phyloP scores from a whole-genome alignment of 2,329 filamentous ascomycete species.

The Coniosporium uncinatum region DNA sequence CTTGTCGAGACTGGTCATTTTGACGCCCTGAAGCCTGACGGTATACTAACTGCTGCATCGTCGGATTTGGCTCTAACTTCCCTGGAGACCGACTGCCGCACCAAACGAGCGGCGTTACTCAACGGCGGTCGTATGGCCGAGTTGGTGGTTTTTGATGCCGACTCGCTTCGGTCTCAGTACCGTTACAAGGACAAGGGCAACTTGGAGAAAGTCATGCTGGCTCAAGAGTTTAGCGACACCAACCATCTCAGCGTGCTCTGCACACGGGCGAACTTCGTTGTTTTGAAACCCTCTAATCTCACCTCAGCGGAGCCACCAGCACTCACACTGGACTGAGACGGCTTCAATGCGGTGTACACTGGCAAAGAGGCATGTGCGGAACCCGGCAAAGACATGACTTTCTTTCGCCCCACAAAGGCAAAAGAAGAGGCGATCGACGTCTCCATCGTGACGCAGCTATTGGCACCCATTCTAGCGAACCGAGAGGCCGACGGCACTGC shows the following conservation, averaged over 20 bases:
- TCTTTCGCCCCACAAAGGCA: constrained; percentile 22
- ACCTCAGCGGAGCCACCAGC: constrained; percentile 19
- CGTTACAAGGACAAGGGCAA: no score
- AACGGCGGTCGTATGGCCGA: constrained; percentile 14
- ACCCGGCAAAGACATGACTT: constrained; percentile 22
- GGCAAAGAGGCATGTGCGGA: constrained; percentile 21
- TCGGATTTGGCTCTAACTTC: constrained; percentile 11
- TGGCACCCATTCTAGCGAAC: constrained; percentile 21
- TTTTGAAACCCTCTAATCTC: constrained; percentile 18
- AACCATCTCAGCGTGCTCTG: constrained; percentile 21
- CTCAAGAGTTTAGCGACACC: constrained; percentile 14
- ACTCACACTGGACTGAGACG: constrained; percentile 25
- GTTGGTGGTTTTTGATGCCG: constrained; percentile 14
- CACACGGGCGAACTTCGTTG: constrained; percentile 19
- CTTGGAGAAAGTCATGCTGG: constrained; percentile 12
- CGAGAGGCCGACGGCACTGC: constrained; percentile 23
- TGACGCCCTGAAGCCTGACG: no score
- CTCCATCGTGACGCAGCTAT: constrained; percentile 23
- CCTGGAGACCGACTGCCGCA: constrained; percentile 6
- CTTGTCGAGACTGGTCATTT: no score
- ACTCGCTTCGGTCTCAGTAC: constrained; percentile 6
- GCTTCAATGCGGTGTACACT: constrained; percentile 25
- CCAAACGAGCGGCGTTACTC: constrained; percentile 12
- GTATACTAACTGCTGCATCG: no score
- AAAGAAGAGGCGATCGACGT: constrained; percentile 22